Percentiles rank a stretch among this genome's conserved stretches.
Evolutionary conservation across 2,329 filamentous ascomycete genomes (phyloP).

Genomic region (Aspergillus felis): DNA sequence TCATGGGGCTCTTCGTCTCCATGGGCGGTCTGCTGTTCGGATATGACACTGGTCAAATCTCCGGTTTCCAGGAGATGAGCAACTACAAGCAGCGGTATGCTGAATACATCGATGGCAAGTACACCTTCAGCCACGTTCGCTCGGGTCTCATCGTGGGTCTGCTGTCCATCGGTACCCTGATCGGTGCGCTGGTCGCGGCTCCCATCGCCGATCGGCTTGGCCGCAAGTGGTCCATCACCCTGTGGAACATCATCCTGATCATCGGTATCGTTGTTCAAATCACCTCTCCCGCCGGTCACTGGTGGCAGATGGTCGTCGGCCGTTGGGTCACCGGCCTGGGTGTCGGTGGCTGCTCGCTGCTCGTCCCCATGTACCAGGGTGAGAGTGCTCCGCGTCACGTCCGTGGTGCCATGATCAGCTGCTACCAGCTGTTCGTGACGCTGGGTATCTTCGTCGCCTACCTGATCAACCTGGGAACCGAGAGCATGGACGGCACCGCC

Average conservation of each 20-base stretch:
- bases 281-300: constrained; percentile 30
- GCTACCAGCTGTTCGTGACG: constrained; percentile 47
- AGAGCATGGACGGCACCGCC: constrained; percentile 32
- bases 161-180: constrained; percentile 42
- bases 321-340: constrained; percentile 42
- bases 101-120: constrained; percentile 27
- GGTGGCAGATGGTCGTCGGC: constrained; percentile 42
- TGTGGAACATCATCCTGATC: constrained; percentile 37
- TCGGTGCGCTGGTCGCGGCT: constrained; percentile 39
- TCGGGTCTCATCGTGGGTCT: constrained; percentile 42
- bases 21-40: constrained; percentile 44
- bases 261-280: constrained; percentile 44
- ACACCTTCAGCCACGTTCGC: constrained; percentile 38
- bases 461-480: constrained; percentile 46
- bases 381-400: constrained; percentile 44
- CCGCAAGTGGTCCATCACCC: constrained; percentile 39
- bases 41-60: constrained; percentile 44
- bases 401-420: constrained; percentile 41
- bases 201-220: constrained; percentile 41
- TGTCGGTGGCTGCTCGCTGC: constrained; percentile 39
- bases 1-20: constrained; percentile 39
- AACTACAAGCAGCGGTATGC: constrained; percentile 40
- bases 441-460: constrained; percentile 45
- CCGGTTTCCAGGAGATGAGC: constrained; percentile 40
- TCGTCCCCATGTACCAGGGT: constrained; percentile 46